These are phyloP conservation scores for Favolaschia claudopus DNA, from an alignment of 768 basidiomycete species.

Conservation along the genomic window DNA sequence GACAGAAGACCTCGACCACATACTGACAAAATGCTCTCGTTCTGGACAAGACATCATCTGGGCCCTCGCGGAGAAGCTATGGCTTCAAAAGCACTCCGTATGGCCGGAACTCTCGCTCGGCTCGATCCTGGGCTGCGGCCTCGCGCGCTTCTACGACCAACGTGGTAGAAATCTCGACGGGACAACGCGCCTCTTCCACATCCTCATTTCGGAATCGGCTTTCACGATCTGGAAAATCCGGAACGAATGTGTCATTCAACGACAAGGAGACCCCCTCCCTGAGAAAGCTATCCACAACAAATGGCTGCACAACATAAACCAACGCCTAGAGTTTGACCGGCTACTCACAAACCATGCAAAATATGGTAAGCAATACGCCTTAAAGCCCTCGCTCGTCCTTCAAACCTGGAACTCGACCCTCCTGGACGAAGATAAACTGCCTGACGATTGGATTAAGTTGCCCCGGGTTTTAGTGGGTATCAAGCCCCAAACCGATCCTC, in stretches of 20 bases:
- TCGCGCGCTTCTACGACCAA: not conserved
- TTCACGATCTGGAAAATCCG: conserved; percentile 38
- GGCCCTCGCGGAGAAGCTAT: not conserved
- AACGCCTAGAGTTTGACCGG: conserved; percentile 26
- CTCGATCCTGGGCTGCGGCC: conserved; percentile 14
- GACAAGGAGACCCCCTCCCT: conserved; percentile 4
- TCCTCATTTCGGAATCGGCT: conserved; percentile 35
- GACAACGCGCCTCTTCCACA: conserved; percentile 20
- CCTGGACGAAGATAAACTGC: conserved; percentile 12
- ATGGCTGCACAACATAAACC: conserved; percentile 29
- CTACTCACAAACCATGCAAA: conserved; percentile 4
- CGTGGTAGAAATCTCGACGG: conserved; percentile 1
- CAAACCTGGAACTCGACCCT: conserved; percentile 32
- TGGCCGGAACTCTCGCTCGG: conserved; percentile 23
- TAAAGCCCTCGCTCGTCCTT: conserved; percentile 15
- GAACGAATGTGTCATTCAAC: conserved; percentile 30
- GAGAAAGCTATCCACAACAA: conserved; percentile 11
- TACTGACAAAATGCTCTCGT: not conserved
- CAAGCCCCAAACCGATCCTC: not conserved
- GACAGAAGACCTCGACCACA: not conserved
- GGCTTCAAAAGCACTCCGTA: not conserved
- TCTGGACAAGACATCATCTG: not conserved
- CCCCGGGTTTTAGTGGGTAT: conserved; percentile 45
- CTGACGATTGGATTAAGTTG: conserved; percentile 28
- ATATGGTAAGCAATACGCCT: conserved; percentile 18